phyloP scores from a whole-genome alignment of 352 stramenopile species.

The Aphanomyces cochlioides region DNA sequence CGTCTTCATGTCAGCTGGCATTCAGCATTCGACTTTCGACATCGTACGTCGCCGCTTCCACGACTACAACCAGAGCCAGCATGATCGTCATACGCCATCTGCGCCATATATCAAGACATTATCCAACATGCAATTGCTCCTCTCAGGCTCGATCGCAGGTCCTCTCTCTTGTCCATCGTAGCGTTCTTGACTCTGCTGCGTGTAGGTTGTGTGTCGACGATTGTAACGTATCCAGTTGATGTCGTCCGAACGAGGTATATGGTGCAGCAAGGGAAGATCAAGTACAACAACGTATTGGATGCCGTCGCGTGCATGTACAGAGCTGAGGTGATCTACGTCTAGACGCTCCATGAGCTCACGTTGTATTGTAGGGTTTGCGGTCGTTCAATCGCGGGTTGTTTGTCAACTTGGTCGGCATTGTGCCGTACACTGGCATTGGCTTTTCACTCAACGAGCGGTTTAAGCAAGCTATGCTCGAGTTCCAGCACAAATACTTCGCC shows the following conservation, averaged over 20 bases:
- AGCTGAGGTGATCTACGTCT: slow-evolving; percentile 37
- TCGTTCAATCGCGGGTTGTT: slow-evolving; percentile 70
- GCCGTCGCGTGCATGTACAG: slow-evolving; percentile 75
- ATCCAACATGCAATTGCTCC: slow-evolving; percentile 69
- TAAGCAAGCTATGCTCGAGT: slow-evolving; percentile 53
- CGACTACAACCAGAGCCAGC: slow-evolving; percentile 54
- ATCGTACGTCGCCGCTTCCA: slow-evolving; percentile 79
- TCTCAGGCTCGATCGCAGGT: slow-evolving; percentile 57
- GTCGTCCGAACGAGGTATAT: slow-evolving; percentile 80
- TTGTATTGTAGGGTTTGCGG: slow-evolving; percentile 57
- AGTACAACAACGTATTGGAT: slow-evolving; percentile 67
- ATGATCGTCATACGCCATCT: slow-evolving; percentile 28
- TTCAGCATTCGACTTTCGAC: slow-evolving; percentile 64
- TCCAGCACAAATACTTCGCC: slow-evolving; percentile 22
- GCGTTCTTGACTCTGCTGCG: too few relatives aligned
- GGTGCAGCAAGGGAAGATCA: slow-evolving; percentile 78
- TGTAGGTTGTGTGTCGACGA: slow-evolving; percentile 50
- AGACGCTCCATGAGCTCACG: slow-evolving; percentile 55
- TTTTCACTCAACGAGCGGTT: slow-evolving; percentile 83
- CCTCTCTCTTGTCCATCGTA: background rate
- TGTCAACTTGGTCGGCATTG: slow-evolving; percentile 74
- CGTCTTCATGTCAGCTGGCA: slow-evolving; percentile 33
- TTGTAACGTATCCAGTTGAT: slow-evolving; percentile 76
- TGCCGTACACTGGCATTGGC: slow-evolving; percentile 82
- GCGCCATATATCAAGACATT: slow-evolving; percentile 53